Conservation (phyloP, 306 rosid genomes). For the Abrus pulchellus region DNA sequence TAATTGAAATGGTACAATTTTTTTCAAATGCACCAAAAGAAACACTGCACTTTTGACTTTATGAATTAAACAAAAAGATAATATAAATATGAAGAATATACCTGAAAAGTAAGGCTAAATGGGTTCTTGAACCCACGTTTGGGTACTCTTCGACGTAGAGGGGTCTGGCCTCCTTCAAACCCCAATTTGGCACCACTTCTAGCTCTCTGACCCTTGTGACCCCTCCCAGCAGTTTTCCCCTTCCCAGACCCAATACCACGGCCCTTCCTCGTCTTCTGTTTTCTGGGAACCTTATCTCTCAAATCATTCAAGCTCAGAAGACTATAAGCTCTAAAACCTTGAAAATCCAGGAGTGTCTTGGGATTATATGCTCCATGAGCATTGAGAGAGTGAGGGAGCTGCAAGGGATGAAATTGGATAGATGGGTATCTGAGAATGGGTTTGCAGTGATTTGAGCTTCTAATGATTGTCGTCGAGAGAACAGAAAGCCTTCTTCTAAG, state of each 20-base stretch:
- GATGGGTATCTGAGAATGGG: slow-evolving; percentile 31
- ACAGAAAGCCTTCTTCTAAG: slow-evolving; percentile 55
- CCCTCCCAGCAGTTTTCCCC: slow-evolving; percentile 99
- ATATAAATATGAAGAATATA: slow-evolving; percentile 32
- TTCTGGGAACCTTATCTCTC: slow-evolving; percentile 84
- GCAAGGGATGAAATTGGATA: slow-evolving; percentile 39
- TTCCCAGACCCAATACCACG: slow-evolving; percentile 99
- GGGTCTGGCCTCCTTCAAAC: slow-evolving; percentile 98
- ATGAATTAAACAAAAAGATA: slow-evolving; percentile 29
- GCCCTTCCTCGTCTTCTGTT: slow-evolving; percentile 90
- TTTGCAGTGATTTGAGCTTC: slow-evolving; percentile 45
- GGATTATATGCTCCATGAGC: slow-evolving; percentile 27
- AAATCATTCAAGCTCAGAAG: slow-evolving; percentile 91
- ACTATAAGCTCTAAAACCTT: slow-evolving; percentile 78
- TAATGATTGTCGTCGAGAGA: slow-evolving; percentile 51
- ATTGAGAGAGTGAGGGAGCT: slow-evolving; percentile 35
- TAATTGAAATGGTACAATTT: slow-evolving; percentile 4
- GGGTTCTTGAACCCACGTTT: slow-evolving; percentile 95
- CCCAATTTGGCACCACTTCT: slow-evolving; percentile 84
- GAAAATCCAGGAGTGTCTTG: slow-evolving; percentile 20
- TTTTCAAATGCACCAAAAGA: not conserved
- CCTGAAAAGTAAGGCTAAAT: slow-evolving; percentile 93
- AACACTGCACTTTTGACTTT: not conserved
- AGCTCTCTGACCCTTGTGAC: slow-evolving; percentile 97
- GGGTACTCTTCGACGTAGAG: slow-evolving; percentile 89